Evolutionary conservation across 1,139 yeast species (phyloP).

Genomic region (Geotrichum aggregatum): DNA sequence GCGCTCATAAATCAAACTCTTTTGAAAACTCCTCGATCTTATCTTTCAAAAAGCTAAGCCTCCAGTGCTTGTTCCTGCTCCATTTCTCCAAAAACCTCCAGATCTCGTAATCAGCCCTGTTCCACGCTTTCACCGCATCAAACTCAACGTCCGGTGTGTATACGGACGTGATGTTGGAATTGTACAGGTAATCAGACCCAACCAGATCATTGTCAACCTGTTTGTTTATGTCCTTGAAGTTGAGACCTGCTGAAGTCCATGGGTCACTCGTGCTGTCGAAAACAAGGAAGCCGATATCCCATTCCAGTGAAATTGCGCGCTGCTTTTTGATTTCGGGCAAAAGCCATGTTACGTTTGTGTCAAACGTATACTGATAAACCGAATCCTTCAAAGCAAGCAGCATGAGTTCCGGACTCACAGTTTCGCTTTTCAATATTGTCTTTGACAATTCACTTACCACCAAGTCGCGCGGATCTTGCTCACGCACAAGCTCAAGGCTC

Average conservation of each 20-base stretch:
- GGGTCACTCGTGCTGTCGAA: not conserved
- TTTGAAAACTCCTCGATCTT: not conserved
- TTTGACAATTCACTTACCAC: not conserved
- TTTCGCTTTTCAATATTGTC: constrained; percentile 1
- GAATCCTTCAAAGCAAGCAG: constrained; percentile 15
- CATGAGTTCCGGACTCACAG: not conserved
- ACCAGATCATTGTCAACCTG: constrained; percentile 12
- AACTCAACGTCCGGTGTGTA: constrained; percentile 8
- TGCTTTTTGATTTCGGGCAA: not conserved
- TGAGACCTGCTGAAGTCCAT: not conserved
- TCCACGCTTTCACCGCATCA: constrained; percentile 13
- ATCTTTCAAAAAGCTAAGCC: not conserved
- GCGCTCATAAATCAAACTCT: too few relatives aligned
- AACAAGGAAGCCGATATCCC: constrained; percentile 18
- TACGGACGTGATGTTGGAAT: not conserved
- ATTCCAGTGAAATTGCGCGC: constrained; percentile 6
- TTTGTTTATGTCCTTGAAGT: not conserved
- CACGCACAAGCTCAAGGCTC: constrained; percentile 3
- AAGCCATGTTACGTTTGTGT: constrained; percentile 18
- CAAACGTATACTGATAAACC: constrained; percentile 5
- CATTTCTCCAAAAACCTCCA: constrained; percentile 17
- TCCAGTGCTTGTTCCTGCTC: constrained; percentile 4
- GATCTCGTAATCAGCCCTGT: constrained; percentile 18
- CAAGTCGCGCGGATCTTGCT: not conserved
- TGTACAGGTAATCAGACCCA: constrained; percentile 5